Percentiles rank a stretch among this genome's conserved stretches.
These are phyloP conservation scores for Coix lacrymajobi DNA, from an alignment of 176 grass and related monocot genomes.

Conservation along the genomic window DNA sequence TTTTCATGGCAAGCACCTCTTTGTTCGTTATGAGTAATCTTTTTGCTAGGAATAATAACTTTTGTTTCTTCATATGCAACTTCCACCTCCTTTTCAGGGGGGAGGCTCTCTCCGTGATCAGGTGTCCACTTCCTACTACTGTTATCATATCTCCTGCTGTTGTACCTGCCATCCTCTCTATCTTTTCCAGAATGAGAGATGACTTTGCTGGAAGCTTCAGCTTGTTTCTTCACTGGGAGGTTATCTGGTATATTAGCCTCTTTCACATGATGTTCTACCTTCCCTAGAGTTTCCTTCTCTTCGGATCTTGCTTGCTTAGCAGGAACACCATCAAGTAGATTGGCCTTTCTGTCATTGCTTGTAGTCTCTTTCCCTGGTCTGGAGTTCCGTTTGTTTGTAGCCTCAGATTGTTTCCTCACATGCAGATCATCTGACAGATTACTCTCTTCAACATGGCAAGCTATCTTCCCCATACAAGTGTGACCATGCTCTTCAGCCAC, in stretches of 20 bases:
- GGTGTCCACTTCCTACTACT: constrained; percentile 9
- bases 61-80: constrained; percentile 41
- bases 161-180: not conserved
- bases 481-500: constrained; percentile 56
- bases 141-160: constrained; percentile 17
- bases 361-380: constrained; percentile 9
- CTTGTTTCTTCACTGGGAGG: constrained; percentile 14
- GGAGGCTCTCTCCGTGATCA: constrained; percentile 26
- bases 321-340: not conserved
- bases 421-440: not conserved
- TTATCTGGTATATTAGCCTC: not conserved
- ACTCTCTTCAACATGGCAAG: not conserved
- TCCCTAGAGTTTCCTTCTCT: not conserved
- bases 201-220: constrained; percentile 14
- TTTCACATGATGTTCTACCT: not conserved
- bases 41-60: constrained; percentile 18
- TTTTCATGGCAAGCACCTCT: not conserved
- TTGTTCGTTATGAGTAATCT: constrained; percentile 18
- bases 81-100: constrained; percentile 60
- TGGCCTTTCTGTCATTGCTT: constrained; percentile 3
- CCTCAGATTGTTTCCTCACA: constrained; percentile 9
- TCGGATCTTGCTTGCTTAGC: constrained; percentile 1
- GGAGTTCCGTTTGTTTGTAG: not conserved
- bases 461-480: not conserved
- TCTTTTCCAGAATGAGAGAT: not conserved